Conservation (phyloP, 2,329 filamentous ascomycete genomes). For the Trichoderma sp. region DNA sequence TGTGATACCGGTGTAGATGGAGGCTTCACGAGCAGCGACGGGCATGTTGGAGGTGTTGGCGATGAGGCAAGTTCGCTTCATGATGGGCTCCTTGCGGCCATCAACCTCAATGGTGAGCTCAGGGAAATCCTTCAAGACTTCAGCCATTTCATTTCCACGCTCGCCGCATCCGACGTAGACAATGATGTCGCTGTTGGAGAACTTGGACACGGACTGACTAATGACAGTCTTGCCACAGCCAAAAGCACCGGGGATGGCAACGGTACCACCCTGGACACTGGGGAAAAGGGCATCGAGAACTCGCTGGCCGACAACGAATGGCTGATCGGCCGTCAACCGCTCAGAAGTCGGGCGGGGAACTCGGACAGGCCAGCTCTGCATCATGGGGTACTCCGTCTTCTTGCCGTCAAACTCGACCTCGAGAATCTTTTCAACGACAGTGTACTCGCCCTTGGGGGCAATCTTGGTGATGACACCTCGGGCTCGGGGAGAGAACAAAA, state of each 20-base stretch:
- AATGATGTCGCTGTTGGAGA: constrained; percentile 99
- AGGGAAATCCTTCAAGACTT: constrained; percentile 99
- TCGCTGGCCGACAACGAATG: constrained; percentile 94
- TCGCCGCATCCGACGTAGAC: constrained; percentile 93
- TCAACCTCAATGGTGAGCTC: constrained; percentile 94
- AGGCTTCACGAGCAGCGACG: constrained; percentile 95
- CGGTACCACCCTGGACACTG: constrained; percentile 92
- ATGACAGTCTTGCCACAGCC: constrained; percentile 99
- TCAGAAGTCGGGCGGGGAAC: constrained; percentile 89
- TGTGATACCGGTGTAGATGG: constrained; percentile 95
- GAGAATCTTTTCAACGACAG: constrained; percentile 87
- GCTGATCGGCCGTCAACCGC: constrained; percentile 82
- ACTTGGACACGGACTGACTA: constrained; percentile 96
- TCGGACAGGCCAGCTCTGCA: constrained; percentile 98
- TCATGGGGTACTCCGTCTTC: constrained; percentile 93
- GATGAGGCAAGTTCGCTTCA: constrained; percentile 98
- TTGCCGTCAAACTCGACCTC: constrained; percentile 97
- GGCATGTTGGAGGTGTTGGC: constrained; percentile 99
- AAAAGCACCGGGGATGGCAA: constrained; percentile 97
- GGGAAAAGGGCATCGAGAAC: constrained; percentile 96
- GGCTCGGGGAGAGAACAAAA: constrained; percentile 84
- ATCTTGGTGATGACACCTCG: constrained; percentile 91
- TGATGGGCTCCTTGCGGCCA: constrained; percentile 95
- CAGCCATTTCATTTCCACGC: constrained; percentile 98
- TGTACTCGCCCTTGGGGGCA: constrained; percentile 85